These are phyloP conservation scores for Pseudozyma thailandica DNA, from an alignment of 1,284 basidiomycete genomes.

Conservation along the genomic window DNA sequence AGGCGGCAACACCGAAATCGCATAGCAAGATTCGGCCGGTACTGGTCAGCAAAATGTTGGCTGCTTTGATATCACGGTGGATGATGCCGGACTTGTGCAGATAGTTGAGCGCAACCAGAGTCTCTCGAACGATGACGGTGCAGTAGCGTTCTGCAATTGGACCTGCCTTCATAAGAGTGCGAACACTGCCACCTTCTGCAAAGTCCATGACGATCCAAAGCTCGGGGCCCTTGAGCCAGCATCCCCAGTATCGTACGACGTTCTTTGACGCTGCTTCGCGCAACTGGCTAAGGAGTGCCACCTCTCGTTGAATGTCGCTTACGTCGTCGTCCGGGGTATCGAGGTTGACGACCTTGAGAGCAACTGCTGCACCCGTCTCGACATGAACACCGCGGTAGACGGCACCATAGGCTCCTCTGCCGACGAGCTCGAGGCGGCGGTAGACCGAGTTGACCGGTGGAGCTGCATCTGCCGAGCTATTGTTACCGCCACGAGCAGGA, in stretches of 20 bases:
- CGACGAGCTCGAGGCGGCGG: conserved; percentile 62
- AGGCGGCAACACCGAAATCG: conserved; percentile 73
- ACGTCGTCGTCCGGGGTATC: conserved; percentile 93
- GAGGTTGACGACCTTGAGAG: conserved; percentile 97
- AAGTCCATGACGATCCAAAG: conserved; percentile 99
- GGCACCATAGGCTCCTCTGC: conserved; percentile 65
- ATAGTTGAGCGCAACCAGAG: conserved; percentile 67
- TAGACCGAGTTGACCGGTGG: conserved; percentile 51
- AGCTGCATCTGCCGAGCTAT: conserved; percentile 14
- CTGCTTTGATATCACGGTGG: conserved; percentile 58
- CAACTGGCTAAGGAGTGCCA: conserved; percentile 88
- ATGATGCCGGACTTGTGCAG: conserved; percentile 55
- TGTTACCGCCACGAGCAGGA: conserved; percentile 17
- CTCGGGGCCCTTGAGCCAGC: conserved; percentile 90
- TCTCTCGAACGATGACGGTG: conserved; percentile 87
- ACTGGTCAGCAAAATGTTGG: conserved; percentile 57
- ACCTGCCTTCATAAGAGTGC: conserved; percentile 83
- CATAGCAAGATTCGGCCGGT: conserved; percentile 43
- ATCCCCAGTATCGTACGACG: conserved; percentile 94
- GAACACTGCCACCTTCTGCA: conserved; percentile 92
- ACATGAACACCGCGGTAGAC: conserved; percentile 74
- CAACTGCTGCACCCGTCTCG: conserved; percentile 84
- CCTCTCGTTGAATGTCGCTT: conserved; percentile 94
- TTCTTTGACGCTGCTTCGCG: conserved; percentile 81
- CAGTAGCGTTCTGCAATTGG: conserved; percentile 87